Evolutionary conservation across 2,329 filamentous ascomycete species (phyloP), one percentile per base, ranked within the genome.

Genomic region (Fusarium chuoi): DNA sequence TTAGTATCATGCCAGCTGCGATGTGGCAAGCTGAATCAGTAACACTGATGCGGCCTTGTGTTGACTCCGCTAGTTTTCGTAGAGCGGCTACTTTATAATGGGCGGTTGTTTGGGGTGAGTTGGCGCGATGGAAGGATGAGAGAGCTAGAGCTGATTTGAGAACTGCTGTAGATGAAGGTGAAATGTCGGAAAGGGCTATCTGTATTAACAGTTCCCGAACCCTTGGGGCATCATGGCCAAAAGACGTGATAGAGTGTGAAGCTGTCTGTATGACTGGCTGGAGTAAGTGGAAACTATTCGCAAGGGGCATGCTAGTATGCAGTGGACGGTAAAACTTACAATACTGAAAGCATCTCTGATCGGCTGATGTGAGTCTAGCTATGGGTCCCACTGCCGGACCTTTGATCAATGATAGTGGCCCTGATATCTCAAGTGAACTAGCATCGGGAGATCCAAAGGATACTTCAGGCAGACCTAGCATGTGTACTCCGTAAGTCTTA

Each of bases 1-100:
- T 68, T 0, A 77, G 17, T 1, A 77, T 45, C 24, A 78, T 77
- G 0, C 75, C 74, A 6, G 75, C 64, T 15, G 70, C 76, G 5
- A 78, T 63, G 26, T 78, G 76, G 7, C 74, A 75, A 3, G 66
- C 54, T 1, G 63, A 74, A 9, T 69, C 62, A 9, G 36, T 22
- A 0, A 46, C 20, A 5, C 49, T 39, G 6, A 66, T 63, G 3
- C 10, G 26, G 0, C 55, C 61, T 9, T 51, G 38, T 3, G 63
- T 65, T 0, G 75, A 70, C 9, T 44, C 44, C 4, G 65, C 54
- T 3, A 78, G 48, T 3, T 65, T 60, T 3, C 59, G 39, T 1
- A 78, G 42, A 11, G 76, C 75, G n/a, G 64, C 42, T 5, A 68
- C n/a, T 15, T 74, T 77, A 10, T 61, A 59, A 0, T 36, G 49